These are phyloP conservation scores for Ustilago sp. DNA, from an alignment of 1,284 basidiomycete species.

Conservation along the genomic window DNA sequence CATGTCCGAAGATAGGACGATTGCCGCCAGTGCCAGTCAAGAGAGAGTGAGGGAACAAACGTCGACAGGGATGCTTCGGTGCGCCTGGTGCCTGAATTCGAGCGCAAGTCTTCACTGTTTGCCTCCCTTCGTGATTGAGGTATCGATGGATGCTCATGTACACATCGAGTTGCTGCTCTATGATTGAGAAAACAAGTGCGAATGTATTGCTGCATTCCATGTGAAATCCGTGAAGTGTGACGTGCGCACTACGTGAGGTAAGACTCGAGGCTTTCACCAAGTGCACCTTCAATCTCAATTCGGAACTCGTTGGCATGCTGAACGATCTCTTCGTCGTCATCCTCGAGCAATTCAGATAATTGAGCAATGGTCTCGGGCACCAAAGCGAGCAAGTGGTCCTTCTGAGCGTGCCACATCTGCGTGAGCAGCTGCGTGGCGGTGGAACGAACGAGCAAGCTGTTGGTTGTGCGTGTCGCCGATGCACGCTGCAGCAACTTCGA, in stretches of 20 bases:
- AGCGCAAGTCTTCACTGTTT: not conserved
- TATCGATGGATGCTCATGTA: not conserved
- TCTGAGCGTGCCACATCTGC: conserved; percentile 76
- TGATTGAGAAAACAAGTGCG: not conserved
- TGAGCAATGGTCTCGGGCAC: conserved; percentile 74
- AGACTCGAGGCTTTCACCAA: conserved; percentile 71
- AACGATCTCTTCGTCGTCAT: conserved; percentile 71
- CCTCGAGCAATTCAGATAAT: conserved; percentile 72
- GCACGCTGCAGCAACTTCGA: conserved; percentile 82
- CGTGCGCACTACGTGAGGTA: conserved; percentile 53
- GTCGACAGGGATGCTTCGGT: not conserved
- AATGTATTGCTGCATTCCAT: not conserved
- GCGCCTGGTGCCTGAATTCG: not conserved
- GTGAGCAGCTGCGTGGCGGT: conserved; percentile 79
- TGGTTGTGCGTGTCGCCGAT: conserved; percentile 73
- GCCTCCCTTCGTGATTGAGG: not conserved
- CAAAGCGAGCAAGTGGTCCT: conserved; percentile 74
- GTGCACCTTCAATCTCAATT: conserved; percentile 70
- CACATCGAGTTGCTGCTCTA: not conserved
- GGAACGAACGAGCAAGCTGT: conserved; percentile 66
- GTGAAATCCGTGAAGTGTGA: not conserved
- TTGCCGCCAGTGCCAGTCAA: not conserved
- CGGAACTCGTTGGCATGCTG: conserved; percentile 70
- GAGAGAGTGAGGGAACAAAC: not conserved
- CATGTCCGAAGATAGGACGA: not conserved